Conservation (phyloP, 495 filamentous ascomycete genomes). For the Talaromyces liani region DNA sequence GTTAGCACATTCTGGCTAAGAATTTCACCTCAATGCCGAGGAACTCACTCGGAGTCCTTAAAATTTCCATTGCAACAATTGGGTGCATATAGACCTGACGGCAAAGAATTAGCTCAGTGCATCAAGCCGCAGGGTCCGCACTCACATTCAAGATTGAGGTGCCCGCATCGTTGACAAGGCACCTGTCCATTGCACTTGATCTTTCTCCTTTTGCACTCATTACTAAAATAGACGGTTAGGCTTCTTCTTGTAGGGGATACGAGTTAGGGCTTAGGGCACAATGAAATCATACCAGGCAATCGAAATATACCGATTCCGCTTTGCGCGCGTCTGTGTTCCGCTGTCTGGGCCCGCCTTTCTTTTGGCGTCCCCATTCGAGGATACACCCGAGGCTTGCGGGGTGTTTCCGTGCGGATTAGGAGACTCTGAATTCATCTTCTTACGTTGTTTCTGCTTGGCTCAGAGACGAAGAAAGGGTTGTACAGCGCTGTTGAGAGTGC, state of each 20-base stretch:
- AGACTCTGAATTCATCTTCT: slow-evolving; percentile 33
- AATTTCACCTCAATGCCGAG: background rate
- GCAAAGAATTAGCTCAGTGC: background rate
- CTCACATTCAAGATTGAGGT: slow-evolving; percentile 73
- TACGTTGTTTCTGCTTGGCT: background rate
- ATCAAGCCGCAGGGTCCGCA: background rate
- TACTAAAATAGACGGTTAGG: slow-evolving; percentile 31
- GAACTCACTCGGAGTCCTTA: slow-evolving; percentile 68
- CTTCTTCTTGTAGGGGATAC: background rate
- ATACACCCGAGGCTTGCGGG: slow-evolving; percentile 12
- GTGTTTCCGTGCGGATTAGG: slow-evolving; percentile 20
- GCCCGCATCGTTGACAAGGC: slow-evolving; percentile 83
- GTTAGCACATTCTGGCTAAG: background rate
- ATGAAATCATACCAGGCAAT: slow-evolving; percentile 68
- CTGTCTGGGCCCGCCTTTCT: slow-evolving; percentile 41
- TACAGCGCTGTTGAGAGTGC: background rate
- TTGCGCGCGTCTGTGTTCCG: slow-evolving; percentile 42
- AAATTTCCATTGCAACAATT: slow-evolving; percentile 80
- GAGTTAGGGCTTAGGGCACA: background rate
- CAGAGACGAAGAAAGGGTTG: background rate
- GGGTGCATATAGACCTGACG: slow-evolving; percentile 65
- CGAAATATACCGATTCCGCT: slow-evolving; percentile 73
- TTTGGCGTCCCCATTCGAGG: slow-evolving; percentile 29
- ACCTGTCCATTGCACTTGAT: slow-evolving; percentile 93
- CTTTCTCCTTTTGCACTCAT: slow-evolving; percentile 90